A percentile compares a stretch with the other conserved stretches of the same genome.
phyloP scores from a whole-genome alignment of 306 rosid species.

The Cajanus cajan region DNA sequence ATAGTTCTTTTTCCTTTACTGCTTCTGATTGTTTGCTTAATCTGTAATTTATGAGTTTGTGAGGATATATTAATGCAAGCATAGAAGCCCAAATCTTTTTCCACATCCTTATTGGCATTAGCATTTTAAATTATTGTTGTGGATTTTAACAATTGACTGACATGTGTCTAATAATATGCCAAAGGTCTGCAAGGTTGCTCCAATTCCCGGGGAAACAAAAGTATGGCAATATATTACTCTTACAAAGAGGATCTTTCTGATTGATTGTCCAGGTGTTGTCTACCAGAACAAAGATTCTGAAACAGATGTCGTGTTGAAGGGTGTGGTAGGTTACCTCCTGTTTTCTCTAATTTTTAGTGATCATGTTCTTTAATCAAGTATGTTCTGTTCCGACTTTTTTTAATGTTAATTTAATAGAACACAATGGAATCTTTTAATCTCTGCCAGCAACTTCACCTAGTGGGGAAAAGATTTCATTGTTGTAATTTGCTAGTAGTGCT shows the following conservation, averaged over 20 bases:
- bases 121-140: not conserved
- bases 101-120: not conserved
- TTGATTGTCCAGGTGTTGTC: constrained; percentile 96
- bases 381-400: not conserved
- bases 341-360: constrained; percentile 3
- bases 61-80: not conserved
- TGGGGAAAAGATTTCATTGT: not conserved
- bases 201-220: constrained; percentile 96
- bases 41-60: not conserved
- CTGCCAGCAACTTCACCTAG: not conserved
- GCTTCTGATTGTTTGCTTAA: constrained; percentile 21
- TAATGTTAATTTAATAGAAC: not conserved
- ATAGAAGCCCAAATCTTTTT: not conserved
- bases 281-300: constrained; percentile 81
- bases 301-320: constrained; percentile 88
- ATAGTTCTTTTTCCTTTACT: constrained; percentile 26
- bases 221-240: constrained; percentile 97
- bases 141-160: constrained; percentile 25
- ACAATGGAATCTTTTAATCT: not conserved
- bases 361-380: not conserved
- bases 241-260: constrained; percentile 90
- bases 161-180: constrained; percentile 4
- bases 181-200: constrained; percentile 98
- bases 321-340: constrained; percentile 65
- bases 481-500: not conserved